These are phyloP conservation scores for Starmerella khaoyaiensis DNA, from an alignment of 805 yeast species.

Conservation along the genomic window DNA sequence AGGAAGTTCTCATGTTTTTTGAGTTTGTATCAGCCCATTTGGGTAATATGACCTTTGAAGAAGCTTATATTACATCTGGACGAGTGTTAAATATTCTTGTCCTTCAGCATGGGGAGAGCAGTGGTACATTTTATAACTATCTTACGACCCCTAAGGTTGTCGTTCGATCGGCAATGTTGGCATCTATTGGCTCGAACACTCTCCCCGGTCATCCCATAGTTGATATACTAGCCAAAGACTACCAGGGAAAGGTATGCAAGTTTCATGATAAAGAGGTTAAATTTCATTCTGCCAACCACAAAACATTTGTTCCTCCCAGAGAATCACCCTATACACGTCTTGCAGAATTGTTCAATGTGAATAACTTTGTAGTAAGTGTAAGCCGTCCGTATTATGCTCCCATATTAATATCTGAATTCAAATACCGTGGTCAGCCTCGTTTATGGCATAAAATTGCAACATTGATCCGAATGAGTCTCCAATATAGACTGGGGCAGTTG, in stretches of 20 bases:
- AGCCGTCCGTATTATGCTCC: slow-evolving; percentile 95
- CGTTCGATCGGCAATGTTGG: slow-evolving; percentile 71
- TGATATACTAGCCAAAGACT: slow-evolving; percentile 44
- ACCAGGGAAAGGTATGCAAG: slow-evolving; percentile 33
- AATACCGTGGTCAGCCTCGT: slow-evolving; percentile 39
- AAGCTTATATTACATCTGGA: slow-evolving; percentile 70
- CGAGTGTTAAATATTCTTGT: slow-evolving; percentile 72
- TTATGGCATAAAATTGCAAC: slow-evolving; percentile 36
- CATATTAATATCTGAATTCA: slow-evolving; percentile 65
- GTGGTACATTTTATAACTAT: slow-evolving; percentile 44
- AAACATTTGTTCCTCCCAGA: slow-evolving; percentile 30
- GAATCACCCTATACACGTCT: slow-evolving; percentile 73
- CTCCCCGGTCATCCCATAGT: slow-evolving; percentile 44
- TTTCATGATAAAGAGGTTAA: slow-evolving; percentile 22
- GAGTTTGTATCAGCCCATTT: slow-evolving; percentile 62
- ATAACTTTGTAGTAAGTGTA: slow-evolving; percentile 78
- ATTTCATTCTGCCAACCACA: slow-evolving; percentile 32
- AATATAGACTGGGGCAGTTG: slow-evolving; percentile 69
- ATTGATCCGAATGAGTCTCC: slow-evolving; percentile 60
- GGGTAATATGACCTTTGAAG: slow-evolving; percentile 84
- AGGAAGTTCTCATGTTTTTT: slow-evolving; percentile 67
- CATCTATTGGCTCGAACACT: slow-evolving; percentile 48
- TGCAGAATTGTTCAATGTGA: slow-evolving; percentile 87
- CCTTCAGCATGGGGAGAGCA: slow-evolving; percentile 52
- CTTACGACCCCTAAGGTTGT: slow-evolving; percentile 80